Conservation (phyloP, 2,329 filamentous ascomycete genomes). For the Emmonsia crescens region DNA sequence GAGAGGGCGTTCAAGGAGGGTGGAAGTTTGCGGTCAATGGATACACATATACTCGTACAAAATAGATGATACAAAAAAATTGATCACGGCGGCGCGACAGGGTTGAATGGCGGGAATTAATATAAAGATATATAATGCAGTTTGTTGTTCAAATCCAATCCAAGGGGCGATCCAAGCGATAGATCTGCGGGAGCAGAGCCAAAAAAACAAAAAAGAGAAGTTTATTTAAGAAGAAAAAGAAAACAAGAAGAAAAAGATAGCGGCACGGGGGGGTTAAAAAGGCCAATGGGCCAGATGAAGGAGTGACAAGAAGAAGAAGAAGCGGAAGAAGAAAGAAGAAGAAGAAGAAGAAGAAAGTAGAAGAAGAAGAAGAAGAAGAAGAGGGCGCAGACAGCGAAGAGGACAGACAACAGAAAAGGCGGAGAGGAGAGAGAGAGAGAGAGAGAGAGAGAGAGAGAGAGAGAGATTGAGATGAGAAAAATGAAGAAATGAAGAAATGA, state of each 20-base stretch:
- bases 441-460: too few relatives aligned
- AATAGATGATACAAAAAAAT: not conserved
- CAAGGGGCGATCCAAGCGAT: not conserved
- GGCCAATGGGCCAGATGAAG: not conserved
- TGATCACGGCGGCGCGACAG: not conserved
- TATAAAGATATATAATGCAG: not conserved
- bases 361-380: constrained; percentile 5
- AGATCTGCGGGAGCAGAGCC: not conserved
- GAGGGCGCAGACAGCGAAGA: not conserved
- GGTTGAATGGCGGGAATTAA: not conserved
- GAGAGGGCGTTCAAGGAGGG: not conserved
- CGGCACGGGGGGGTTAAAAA: not conserved
- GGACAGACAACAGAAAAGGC: not conserved
- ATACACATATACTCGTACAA: constrained; percentile 1
- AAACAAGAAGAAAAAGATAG: not conserved
- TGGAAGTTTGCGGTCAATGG: not conserved
- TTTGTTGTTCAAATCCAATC: not conserved
- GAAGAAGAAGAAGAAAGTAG: constrained; percentile 1
- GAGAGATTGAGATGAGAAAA: not conserved
- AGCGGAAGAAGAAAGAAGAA: constrained; percentile 6
- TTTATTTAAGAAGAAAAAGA: not conserved
- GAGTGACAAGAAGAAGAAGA: constrained; percentile 5
- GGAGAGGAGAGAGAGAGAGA: not conserved
- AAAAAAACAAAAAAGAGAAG: not conserved
- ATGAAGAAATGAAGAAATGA: not conserved